phyloP scores from a whole-genome alignment of 2,329 filamentous ascomycete genomes.

The Aspergillus unguis region DNA sequence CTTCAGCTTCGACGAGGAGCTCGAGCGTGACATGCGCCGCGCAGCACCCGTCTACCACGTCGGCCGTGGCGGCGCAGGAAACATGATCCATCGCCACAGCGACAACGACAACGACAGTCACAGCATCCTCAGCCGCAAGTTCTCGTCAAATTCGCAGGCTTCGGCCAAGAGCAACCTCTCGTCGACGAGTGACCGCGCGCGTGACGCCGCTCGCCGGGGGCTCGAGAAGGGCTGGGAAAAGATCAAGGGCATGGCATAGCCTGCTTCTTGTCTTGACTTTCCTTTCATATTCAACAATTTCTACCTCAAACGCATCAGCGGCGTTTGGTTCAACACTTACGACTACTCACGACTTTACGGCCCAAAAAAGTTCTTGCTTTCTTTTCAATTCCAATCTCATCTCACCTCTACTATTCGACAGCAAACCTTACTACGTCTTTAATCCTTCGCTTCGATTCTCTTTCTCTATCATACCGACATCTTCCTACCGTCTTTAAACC shows the following conservation, averaged over 20 bases:
- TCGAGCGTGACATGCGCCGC: conserved; percentile 55
- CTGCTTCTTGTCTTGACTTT: not conserved
- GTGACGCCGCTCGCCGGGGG: conserved; percentile 34
- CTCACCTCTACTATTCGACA: not conserved
- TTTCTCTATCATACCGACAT: not conserved
- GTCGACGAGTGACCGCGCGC: conserved; percentile 33
- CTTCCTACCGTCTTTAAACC: not conserved
- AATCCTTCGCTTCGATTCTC: conserved; percentile 6
- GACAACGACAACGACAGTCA: conserved; percentile 26
- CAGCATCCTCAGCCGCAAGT: conserved; percentile 33
- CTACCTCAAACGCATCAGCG: conserved; percentile 2
- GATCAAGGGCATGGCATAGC: conserved; percentile 35
- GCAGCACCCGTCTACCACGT: conserved; percentile 62
- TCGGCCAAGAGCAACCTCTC: conserved; percentile 38
- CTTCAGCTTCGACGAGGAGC: conserved; percentile 66
- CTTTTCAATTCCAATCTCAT: not conserved
- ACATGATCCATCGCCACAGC: conserved; percentile 40
- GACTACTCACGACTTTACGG: conserved; percentile 19
- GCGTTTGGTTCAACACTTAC: conserved; percentile 13
- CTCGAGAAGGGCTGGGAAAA: conserved; percentile 42
- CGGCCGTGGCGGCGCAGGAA: conserved; percentile 60
- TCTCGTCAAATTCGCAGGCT: conserved; percentile 34
- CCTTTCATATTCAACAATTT: conserved; percentile 2
- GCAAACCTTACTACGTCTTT: conserved; percentile 1
- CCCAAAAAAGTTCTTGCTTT: conserved; percentile 24